Evolutionary conservation across 768 basidiomycete species (phyloP).

Genomic region (Scleroderma bovista): DNA sequence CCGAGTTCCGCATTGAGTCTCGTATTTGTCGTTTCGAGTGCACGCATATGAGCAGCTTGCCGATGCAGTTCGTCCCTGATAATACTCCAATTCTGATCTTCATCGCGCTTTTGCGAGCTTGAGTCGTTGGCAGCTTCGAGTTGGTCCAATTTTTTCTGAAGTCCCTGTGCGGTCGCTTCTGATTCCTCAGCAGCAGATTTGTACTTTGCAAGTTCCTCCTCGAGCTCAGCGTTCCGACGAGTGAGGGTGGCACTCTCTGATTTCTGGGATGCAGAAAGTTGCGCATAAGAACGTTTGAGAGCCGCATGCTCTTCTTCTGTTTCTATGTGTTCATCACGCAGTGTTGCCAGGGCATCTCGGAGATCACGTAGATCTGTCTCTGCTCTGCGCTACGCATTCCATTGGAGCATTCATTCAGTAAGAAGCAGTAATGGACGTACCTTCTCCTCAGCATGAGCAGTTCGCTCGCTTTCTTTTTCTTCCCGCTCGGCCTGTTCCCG

Average conservation of each 20-base stretch:
- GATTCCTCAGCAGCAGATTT: constrained; percentile 39
- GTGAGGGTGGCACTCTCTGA: constrained; percentile 45
- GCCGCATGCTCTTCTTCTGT: constrained; percentile 50
- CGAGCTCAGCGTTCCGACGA: constrained; percentile 41
- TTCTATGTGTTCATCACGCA: constrained; percentile 57
- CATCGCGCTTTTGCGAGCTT: constrained; percentile 19
- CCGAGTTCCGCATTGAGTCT: constrained; percentile 50
- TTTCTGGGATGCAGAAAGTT: constrained; percentile 46
- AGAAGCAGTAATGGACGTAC: constrained; percentile 31
- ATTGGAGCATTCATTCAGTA: neutral
- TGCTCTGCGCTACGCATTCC: constrained; percentile 35
- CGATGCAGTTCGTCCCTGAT: constrained; percentile 65
- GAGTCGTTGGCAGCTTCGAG: constrained; percentile 33
- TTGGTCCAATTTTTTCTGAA: constrained; percentile 48
- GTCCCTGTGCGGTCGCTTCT: constrained; percentile 32
- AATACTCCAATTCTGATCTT: constrained; percentile 56
- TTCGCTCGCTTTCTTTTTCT: constrained; percentile 56
- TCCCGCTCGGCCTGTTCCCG: constrained; percentile 63
- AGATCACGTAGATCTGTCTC: constrained; percentile 50
- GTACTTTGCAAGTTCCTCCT: constrained; percentile 42
- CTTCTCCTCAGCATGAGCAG: constrained; percentile 51
- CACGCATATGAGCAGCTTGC: constrained; percentile 55
- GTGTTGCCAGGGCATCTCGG: constrained; percentile 40
- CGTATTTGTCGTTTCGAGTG: constrained; percentile 54
- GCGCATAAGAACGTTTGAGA: constrained; percentile 43